A percentile compares a stretch with the other conserved stretches of the same genome.
Conservation (phyloP, 2,329 filamentous ascomycete genomes). For the Colletotrichum endophyticum region DNA sequence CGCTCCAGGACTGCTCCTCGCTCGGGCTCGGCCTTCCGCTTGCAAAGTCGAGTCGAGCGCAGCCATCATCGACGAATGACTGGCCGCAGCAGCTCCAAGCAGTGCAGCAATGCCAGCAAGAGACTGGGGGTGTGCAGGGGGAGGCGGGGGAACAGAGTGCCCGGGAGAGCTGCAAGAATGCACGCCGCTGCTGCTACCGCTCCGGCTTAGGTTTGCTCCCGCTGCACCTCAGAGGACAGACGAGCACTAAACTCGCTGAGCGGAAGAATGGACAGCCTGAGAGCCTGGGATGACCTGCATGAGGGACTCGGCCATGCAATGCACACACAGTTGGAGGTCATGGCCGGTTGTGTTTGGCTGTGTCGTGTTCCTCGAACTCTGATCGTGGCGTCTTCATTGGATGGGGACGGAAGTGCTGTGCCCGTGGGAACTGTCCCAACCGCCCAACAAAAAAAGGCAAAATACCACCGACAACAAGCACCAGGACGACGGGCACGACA, state of each 20-base stretch:
- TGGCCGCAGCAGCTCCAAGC: constrained; percentile 1
- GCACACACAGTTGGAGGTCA: not conserved
- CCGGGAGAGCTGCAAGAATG: not conserved
- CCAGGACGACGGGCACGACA: not conserved
- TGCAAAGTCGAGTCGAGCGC: not conserved
- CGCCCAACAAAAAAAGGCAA: constrained; percentile 11
- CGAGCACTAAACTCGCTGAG: not conserved
- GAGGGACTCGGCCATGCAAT: constrained; percentile 4
- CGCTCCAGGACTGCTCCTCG: not conserved
- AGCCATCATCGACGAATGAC: not conserved
- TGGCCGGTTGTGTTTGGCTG: constrained; percentile 10
- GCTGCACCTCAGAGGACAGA: not conserved
- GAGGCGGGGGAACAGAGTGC: not conserved
- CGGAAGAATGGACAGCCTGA: not conserved
- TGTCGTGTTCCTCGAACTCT: constrained; percentile 16
- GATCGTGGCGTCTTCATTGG: constrained; percentile 5
- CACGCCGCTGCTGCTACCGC: not conserved
- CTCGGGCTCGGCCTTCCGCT: constrained; percentile 2
- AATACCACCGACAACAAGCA: not conserved
- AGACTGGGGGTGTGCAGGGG: not conserved
- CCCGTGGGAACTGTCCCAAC: constrained; percentile 7
- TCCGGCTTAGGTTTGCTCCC: not conserved
- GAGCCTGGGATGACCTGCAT: constrained; percentile 12
- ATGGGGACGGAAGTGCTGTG: not conserved
- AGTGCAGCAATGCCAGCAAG: not conserved